These are phyloP conservation scores for Platanthera guangdongensis DNA, from an alignment of 106 monocot genomes.

Conservation along the genomic window DNA sequence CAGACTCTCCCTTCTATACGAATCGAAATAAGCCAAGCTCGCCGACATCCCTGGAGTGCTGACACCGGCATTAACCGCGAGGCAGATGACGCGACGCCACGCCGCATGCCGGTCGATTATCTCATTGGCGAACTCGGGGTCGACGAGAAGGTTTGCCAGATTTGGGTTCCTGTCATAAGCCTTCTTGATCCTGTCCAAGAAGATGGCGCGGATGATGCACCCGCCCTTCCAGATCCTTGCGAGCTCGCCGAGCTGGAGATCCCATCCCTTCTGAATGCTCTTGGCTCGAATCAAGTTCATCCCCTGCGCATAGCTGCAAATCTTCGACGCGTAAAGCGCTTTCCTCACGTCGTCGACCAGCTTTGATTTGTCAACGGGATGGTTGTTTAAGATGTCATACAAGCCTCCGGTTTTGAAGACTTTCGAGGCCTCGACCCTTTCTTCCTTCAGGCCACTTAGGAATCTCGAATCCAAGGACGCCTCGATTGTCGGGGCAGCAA, in stretches of 20 bases:
- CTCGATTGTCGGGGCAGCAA: conserved; percentile 45
- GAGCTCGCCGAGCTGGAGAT: conserved; percentile 39
- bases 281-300: conserved; percentile 50
- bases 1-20: conserved; percentile 46
- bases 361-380: conserved; percentile 26
- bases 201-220: conserved; percentile 47
- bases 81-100: conserved; percentile 41
- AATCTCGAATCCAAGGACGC: conserved; percentile 50
- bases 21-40: conserved; percentile 49
- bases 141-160: conserved; percentile 38
- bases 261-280: conserved; percentile 46
- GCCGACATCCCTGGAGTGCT: conserved; percentile 47
- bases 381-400: conserved; percentile 27
- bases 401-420: conserved; percentile 31
- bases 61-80: conserved; percentile 39
- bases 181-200: conserved; percentile 47
- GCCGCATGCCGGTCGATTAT: conserved; percentile 38
- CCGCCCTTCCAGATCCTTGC: conserved; percentile 57
- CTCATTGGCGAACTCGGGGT: conserved; percentile 51
- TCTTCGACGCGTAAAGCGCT: conserved; percentile 53
- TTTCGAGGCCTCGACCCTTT: conserved; percentile 43
- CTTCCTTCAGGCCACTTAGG: conserved; percentile 45
- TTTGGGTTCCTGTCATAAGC: conserved; percentile 43
- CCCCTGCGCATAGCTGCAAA: conserved; percentile 52
- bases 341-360: conserved; percentile 41